Base-by-base conservation (phyloP, 441 rosid genomes). In the Adansonia grandidieri region DNA sequence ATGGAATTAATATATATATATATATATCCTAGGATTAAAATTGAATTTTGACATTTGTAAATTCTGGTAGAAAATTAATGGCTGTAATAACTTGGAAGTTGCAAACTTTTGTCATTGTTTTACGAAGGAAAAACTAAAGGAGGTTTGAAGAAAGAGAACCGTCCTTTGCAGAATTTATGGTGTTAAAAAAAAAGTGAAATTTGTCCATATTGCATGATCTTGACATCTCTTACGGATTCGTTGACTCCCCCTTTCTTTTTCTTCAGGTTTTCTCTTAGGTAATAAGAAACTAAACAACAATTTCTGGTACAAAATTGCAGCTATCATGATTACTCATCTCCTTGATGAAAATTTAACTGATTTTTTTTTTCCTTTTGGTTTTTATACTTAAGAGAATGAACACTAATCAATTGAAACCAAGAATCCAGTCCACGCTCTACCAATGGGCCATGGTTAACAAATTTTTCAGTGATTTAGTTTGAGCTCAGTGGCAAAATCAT, bases 131-230 rank as follows among this genome's bases (percentile, higher is more conserved):
- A n/a, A 45, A 13, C 24, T 22, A 24, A 62, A 3, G 8, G 7
- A 42, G 8, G 8, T 60, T 60, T 58, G 5, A 60, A n/a, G 19
- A 24, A 58, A 32, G 37, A 32, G 13, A 58, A 19, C 13, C 14
- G 14, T 40, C 48, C 20, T 65, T 3, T 6, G 37, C 54, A 17
- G 17, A 47, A 7, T 47, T 48, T 8, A 20, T 22, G 37, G 57
- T 20, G 32, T 68, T 68, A 5, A 2, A 22, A 22, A 58, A 32
- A 32, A 32, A 9, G 20, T 6, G 6, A 70, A 13, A 22, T 20
- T 68, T 48, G 72, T 45, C 72, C 53, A 19, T 67, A 4, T 44
- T 67, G 72, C 9, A 67, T 19, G 62, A 58, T 58, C 13, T 58
- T 58, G 62, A 58, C 53, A 28, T 6, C 9, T 8, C 14, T 60